A percentile compares a stretch with the other conserved stretches of the same genome.
phyloP scores from a whole-genome alignment of 306 rosid species.

The Vigna trinervia region DNA sequence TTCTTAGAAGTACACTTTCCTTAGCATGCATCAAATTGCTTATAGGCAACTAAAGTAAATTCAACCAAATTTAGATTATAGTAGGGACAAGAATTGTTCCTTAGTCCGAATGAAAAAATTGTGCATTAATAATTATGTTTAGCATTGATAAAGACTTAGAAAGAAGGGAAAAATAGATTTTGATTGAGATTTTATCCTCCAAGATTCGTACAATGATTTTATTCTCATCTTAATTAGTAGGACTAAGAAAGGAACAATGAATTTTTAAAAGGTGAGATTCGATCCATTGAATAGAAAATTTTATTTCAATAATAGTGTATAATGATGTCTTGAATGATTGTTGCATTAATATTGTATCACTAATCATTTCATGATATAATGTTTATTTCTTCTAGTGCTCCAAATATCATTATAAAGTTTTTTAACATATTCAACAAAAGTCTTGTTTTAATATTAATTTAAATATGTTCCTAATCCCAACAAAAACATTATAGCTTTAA shows the following conservation, averaged over 20 bases:
- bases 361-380: not conserved
- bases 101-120: not conserved
- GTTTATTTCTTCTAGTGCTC: not conserved
- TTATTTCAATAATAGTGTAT: not conserved
- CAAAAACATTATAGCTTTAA: too few relatives aligned
- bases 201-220: constrained; percentile 22
- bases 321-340: not conserved
- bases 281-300: not conserved
- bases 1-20: not conserved
- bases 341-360: not conserved
- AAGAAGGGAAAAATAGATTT: constrained; percentile 5
- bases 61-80: not conserved
- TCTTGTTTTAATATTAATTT: not conserved
- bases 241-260: not conserved
- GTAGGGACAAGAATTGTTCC: not conserved
- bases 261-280: not conserved
- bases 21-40: not conserved
- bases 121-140: not conserved
- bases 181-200: not conserved
- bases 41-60: not conserved
- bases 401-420: not conserved
- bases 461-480: too few relatives aligned
- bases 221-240: not conserved
- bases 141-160: constrained; percentile 10
- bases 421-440: not conserved